Base-by-base conservation (phyloP, 352 stramenopile species). In the Phytopythium chamaehyphon region DNA sequence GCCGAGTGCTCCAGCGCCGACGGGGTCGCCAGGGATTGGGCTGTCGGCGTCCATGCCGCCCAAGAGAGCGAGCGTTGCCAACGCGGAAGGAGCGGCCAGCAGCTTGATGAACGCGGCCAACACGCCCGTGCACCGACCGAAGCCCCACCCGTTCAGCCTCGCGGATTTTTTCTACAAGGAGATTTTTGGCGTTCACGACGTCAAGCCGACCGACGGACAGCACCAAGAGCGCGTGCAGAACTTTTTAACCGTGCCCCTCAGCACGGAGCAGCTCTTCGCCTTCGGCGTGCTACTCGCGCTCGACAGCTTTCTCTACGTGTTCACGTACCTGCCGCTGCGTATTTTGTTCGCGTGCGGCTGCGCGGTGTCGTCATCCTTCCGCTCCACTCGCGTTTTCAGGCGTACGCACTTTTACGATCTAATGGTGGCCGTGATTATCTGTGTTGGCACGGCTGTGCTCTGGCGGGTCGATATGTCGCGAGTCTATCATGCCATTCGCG, bases 401-500 rank as follows among this genome's bases (percentile, higher is more conserved):
- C 69, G 86, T 7, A 92, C 87, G 36, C 85, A 96, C 46, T 81
- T 96, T 44, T 97, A 97, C 64, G 90, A 98, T 56, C 73, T 97
- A 39, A 90, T 98, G 84, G 86, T 95, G 18, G 86, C 73, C 2
- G 66, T 89, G 1, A 94, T 95, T 19, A 68, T 98, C 31, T 56
- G 73, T 2, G 73, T 96, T 5, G 76, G 77, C n/a, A 90, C 85
- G 9, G 66, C 47, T 3, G 69, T 90, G 26, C 61, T 98, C 11
- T 76, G 74, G 44, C 76, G 86, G 6, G 88, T 98, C 19, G 95
- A 97, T 42, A 98, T 99, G 73, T 97, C 89, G 18, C 86, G 94
- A n/a, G 83, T 99, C 1, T 99, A 99, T 76, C 97, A 99, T 73
- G 97, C 93, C 58, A 99, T 99, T 62, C 80, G 96, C 16, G 92